Evolutionary conservation across 768 basidiomycete genomes (phyloP).

Genomic region (Amanita jacksonii): DNA sequence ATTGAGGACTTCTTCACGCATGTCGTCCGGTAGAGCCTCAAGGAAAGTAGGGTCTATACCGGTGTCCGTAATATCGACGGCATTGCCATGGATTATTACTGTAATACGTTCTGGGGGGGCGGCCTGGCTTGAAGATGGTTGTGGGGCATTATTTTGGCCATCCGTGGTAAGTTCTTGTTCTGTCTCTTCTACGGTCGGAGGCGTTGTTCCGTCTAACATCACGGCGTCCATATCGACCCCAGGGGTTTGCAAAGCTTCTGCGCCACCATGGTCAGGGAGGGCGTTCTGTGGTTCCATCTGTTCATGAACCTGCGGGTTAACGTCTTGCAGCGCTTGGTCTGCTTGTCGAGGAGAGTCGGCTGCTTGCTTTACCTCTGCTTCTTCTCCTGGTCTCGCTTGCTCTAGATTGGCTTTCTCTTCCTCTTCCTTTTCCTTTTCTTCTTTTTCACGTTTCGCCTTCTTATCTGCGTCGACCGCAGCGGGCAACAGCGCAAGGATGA

Average conservation of each 20-base stretch:
- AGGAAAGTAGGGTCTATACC: constrained; percentile 98
- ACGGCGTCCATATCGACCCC: constrained; percentile 19
- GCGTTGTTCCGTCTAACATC: constrained; percentile 23
- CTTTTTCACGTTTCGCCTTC: constrained; percentile 49
- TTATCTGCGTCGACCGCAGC: constrained; percentile 61
- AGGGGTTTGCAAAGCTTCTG: constrained; percentile 8
- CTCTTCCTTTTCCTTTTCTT: constrained; percentile 39
- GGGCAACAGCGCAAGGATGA: constrained; percentile 68
- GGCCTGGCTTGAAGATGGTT: constrained; percentile 14
- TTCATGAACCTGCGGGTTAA: neutral
- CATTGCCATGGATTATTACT: constrained; percentile 84
- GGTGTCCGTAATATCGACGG: constrained; percentile 96
- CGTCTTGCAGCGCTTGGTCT: constrained; percentile 1
- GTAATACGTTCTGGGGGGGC: constrained; percentile 58
- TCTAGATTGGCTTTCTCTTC: constrained; percentile 36
- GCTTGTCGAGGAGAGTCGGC: constrained; percentile 21
- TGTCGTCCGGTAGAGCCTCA: constrained; percentile 95
- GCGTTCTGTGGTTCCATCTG: constrained; percentile 8
- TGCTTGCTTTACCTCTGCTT: constrained; percentile 23
- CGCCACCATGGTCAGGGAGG: constrained; percentile 11
- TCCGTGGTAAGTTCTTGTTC: constrained; percentile 21
- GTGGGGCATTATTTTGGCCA: constrained; percentile 8
- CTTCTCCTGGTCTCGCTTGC: constrained; percentile 27
- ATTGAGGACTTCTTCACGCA: constrained; percentile 96
- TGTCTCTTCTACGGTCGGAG: constrained; percentile 34